These are phyloP conservation scores for Wickerhamomyces mucosus DNA, from an alignment of 805 yeast species.

Conservation along the genomic window DNA sequence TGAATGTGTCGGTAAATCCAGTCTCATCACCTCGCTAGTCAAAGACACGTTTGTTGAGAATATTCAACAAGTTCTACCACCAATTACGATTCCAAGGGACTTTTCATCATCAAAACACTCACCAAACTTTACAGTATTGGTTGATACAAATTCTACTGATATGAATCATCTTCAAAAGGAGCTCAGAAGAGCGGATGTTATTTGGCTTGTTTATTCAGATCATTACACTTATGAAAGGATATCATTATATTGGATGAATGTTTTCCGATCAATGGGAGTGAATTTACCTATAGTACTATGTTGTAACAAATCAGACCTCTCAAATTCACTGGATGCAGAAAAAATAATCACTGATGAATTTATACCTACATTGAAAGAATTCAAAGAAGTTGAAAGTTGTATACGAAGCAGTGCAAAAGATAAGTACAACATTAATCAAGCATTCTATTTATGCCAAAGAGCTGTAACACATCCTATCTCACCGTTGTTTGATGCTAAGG, in stretches of 20 bases:
- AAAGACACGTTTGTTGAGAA: constrained; percentile 75
- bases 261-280: constrained; percentile 86
- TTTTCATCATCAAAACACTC: constrained; percentile 50
- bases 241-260: constrained; percentile 89
- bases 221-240: constrained; percentile 92
- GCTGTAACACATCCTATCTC: constrained; percentile 90
- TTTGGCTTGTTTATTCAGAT: constrained; percentile 91
- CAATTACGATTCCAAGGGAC: constrained; percentile 74
- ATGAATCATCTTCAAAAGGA: constrained; percentile 53
- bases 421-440: constrained; percentile 81
- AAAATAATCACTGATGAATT: constrained; percentile 63
- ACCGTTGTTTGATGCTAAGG: constrained; percentile 88
- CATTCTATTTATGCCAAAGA: constrained; percentile 86
- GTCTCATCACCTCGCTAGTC: constrained; percentile 68
- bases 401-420: constrained; percentile 79
- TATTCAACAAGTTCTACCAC: constrained; percentile 71
- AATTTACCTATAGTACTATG: constrained; percentile 88
- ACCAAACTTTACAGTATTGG: constrained; percentile 56
- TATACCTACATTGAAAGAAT: constrained; percentile 77
- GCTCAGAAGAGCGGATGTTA: constrained; percentile 77
- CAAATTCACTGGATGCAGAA: constrained; percentile 32
- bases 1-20: constrained; percentile 78
- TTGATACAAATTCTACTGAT: constrained; percentile 75
- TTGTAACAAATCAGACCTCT: constrained; percentile 65
- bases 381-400: constrained; percentile 90